Conservation (phyloP, 306 rosid genomes). For the Calophaca sinica region DNA sequence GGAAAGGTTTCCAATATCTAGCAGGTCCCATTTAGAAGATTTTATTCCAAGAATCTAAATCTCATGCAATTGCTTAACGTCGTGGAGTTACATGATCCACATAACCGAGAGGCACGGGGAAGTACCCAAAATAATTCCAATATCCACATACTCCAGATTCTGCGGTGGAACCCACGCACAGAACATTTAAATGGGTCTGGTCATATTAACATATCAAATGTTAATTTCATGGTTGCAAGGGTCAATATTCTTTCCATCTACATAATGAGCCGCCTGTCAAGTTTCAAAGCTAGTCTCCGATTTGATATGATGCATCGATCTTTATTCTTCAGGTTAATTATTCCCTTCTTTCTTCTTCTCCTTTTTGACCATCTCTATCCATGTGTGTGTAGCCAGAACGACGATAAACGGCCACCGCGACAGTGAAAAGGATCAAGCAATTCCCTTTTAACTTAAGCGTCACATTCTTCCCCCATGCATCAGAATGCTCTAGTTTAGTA, state of each 20-base stretch:
- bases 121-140: slow-evolving; percentile 16
- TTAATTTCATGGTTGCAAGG: slow-evolving; percentile 26
- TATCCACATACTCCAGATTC: slow-evolving; percentile 1
- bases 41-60: slow-evolving; percentile 52
- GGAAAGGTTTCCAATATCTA: slow-evolving; percentile 47
- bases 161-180: slow-evolving; percentile 23
- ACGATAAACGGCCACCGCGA: slow-evolving; percentile 21
- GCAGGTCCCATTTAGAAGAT: slow-evolving; percentile 56
- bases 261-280: slow-evolving; percentile 12
- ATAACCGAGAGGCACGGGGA: too few relatives aligned
- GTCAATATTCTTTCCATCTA: slow-evolving; percentile 50
- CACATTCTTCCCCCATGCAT: neutral
- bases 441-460: slow-evolving; percentile 13
- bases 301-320: slow-evolving; percentile 40
- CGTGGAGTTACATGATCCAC: neutral
- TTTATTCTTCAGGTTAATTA: slow-evolving; percentile 51
- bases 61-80: slow-evolving; percentile 39
- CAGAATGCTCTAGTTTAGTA: neutral
- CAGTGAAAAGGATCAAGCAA: neutral
- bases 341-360: slow-evolving; percentile 41
- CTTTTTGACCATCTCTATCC: slow-evolving; percentile 53
- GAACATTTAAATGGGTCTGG: neutral
- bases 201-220: slow-evolving; percentile 26
- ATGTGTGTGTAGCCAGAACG: neutral
- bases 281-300: slow-evolving; percentile 25